A percentile compares a stretch with the other conserved stretches of the same genome.
These are phyloP conservation scores for Sporobolomyces pararoseus DNA, from an alignment of 768 basidiomycete species.

Conservation along the genomic window DNA sequence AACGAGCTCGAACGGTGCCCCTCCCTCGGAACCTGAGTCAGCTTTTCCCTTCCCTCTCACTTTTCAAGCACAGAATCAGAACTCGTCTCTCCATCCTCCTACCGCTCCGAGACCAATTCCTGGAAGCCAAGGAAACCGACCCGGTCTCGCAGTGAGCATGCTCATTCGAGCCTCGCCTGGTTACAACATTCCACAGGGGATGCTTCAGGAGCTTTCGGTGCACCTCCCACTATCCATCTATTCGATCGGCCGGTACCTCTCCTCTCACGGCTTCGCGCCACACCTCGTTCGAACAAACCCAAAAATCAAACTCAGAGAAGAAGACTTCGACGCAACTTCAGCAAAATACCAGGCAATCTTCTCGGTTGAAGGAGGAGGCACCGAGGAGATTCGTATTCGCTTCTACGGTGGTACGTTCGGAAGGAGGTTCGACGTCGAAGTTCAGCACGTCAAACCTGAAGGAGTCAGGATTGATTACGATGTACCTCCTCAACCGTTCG, in stretches of 20 bases:
- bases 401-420: slow-evolving; percentile 29
- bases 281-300: neutral
- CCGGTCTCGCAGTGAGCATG: slow-evolving; percentile 27
- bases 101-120: neutral
- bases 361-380: neutral
- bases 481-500: neutral
- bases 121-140: neutral
- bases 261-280: slow-evolving; percentile 33
- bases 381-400: slow-evolving; percentile 6
- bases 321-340: slow-evolving; percentile 16
- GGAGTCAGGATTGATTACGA: slow-evolving; percentile 31
- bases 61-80: neutral
- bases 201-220: slow-evolving; percentile 33
- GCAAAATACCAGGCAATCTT: slow-evolving; percentile 19
- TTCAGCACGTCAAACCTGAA: slow-evolving; percentile 19
- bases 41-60: slow-evolving; percentile 18
- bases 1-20: neutral
- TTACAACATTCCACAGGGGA: slow-evolving; percentile 28
- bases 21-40: neutral
- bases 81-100: neutral
- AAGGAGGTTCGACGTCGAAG: slow-evolving; percentile 22
- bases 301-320: slow-evolving; percentile 8
- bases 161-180: slow-evolving; percentile 25
- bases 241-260: slow-evolving; percentile 31
- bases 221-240: slow-evolving; percentile 32